phyloP scores from a whole-genome alignment of 2,329 filamentous ascomycete species.

The Byssothecium circinans region DNA sequence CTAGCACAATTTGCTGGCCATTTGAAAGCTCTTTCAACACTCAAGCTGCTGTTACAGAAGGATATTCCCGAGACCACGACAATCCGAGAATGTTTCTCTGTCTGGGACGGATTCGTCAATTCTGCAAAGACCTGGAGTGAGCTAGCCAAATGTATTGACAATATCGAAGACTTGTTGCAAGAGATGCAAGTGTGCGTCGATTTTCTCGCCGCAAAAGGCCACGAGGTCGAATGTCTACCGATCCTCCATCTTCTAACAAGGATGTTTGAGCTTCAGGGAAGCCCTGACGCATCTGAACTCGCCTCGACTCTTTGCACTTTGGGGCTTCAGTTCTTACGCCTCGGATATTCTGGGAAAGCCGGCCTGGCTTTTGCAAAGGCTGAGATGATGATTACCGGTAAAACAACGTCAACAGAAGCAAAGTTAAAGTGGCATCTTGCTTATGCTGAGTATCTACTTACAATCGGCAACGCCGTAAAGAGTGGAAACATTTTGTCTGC shows the following conservation, averaged over 20 bases:
- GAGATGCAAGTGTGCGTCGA: slow-evolving; percentile 59
- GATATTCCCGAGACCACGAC: slow-evolving; percentile 20
- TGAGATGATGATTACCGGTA: slow-evolving; percentile 51
- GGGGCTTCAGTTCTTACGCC: slow-evolving; percentile 58
- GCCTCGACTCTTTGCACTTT: slow-evolving; percentile 51
- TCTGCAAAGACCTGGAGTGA: slow-evolving; percentile 36
- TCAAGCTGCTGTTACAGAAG: slow-evolving; percentile 50
- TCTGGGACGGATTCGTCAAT: slow-evolving; percentile 45
- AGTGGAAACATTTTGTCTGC: slow-evolving; percentile 34
- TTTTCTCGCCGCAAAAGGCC: slow-evolving; percentile 60
- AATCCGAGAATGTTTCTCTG: slow-evolving; percentile 35
- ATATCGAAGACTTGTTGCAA: slow-evolving; percentile 51
- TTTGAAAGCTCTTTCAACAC: slow-evolving; percentile 37
- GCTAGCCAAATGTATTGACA: slow-evolving; percentile 52
- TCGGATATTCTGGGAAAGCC: slow-evolving; percentile 64
- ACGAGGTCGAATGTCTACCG: slow-evolving; percentile 53
- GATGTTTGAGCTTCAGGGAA: slow-evolving; percentile 50
- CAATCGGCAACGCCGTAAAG: slow-evolving; percentile 66
- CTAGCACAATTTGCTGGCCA: slow-evolving; percentile 40
- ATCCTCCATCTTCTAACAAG: slow-evolving; percentile 54
- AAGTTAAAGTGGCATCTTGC: slow-evolving; percentile 66
- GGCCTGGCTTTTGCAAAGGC: slow-evolving; percentile 61
- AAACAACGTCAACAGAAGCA: slow-evolving; percentile 48
- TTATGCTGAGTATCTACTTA: slow-evolving; percentile 73
- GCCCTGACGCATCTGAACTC: slow-evolving; percentile 41